Evolutionary conservation across 352 stramenopile species (phyloP), one percentile per base, ranked within the genome.

Genomic region (Phytophthora hybrid): DNA sequence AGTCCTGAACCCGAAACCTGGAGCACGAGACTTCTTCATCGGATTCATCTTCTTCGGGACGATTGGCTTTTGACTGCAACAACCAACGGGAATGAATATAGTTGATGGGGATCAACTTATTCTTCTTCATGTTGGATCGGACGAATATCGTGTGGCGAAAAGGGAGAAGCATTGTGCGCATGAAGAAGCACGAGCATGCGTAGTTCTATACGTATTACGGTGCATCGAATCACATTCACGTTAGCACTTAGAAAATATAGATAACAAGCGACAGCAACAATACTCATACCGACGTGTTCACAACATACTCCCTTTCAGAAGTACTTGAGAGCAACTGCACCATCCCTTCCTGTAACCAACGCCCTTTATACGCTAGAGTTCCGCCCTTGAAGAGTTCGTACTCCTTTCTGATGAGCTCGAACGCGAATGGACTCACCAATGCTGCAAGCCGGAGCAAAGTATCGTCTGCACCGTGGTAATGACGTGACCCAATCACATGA

Each of bases 271-370:
- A n/a, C n/a, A n/a, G n/a, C n/a, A n/a, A n/a, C n/a, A n/a, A n/a
- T n/a, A n/a, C n/a, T n/a, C 26, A 16, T 58, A 66, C 59, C 29
- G 18, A 52, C n/a, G 31, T 7, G 46, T 60, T 60, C 16, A 69
- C 16, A 8, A 39, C 7, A 19, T 66, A 68, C 34, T 68, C 16
- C 4, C 23, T 46, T 31, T 4, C 26, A n/a, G n/a, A n/a, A n/a
- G n/a, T n/a, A n/a, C n/a, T n/a, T n/a, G n/a, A n/a, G n/a, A n/a
- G n/a, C n/a, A n/a, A n/a, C n/a, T n/a, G n/a, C n/a, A n/a, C n/a
- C n/a, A n/a, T n/a, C n/a, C n/a, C n/a, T n/a, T 67, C 47, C 23
- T 67, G 62, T 16, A 69, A n/a, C 53, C 53, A 69, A 2, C 8
- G 23, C 0, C 37, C 53, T 39, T 26, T 26, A n/a, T 69, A 69